phyloP scores from a whole-genome alignment of 768 basidiomycete species.

The Calocera cornea region DNA sequence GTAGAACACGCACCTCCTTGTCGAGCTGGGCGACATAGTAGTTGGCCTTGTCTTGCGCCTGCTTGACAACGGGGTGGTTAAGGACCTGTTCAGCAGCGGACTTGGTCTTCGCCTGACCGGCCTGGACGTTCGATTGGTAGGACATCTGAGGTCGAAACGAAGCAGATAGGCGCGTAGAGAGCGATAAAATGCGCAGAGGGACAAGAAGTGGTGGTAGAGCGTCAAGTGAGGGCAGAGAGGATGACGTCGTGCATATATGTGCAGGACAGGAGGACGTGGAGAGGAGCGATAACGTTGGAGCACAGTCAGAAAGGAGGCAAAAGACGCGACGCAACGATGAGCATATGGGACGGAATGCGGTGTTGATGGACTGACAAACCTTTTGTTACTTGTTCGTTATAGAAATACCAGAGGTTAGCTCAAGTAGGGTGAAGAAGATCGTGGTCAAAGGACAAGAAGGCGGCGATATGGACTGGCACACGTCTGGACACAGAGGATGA shows the following conservation, averaged over 20 bases:
- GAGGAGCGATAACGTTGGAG: conserved; percentile 2
- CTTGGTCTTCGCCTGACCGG: conserved; percentile 34
- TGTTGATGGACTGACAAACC: not conserved
- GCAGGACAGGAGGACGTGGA: not conserved
- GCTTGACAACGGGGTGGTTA: conserved; percentile 74
- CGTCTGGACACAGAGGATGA: not conserved
- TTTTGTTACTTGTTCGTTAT: conserved; percentile 2
- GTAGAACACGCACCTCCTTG: conserved; percentile 65
- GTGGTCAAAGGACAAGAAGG: not conserved
- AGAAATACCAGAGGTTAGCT: not conserved
- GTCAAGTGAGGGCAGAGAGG: not conserved
- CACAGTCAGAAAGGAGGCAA: conserved; percentile 4
- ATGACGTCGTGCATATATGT: not conserved
- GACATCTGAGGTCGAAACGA: not conserved
- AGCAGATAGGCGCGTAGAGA: not conserved
- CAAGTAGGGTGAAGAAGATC: not conserved
- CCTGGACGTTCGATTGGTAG: conserved; percentile 6
- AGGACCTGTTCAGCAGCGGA: conserved; percentile 71
- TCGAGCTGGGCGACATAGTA: conserved; percentile 83
- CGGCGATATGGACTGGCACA: not conserved
- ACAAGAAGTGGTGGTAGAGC: not conserved
- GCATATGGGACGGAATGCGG: not conserved
- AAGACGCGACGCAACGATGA: not conserved
- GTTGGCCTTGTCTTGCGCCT: conserved; percentile 69
- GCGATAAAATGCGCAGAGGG: not conserved